Evolutionary conservation across 164 flowering plant genomes (phyloP).

Genomic region (Liriodendron chinense): DNA sequence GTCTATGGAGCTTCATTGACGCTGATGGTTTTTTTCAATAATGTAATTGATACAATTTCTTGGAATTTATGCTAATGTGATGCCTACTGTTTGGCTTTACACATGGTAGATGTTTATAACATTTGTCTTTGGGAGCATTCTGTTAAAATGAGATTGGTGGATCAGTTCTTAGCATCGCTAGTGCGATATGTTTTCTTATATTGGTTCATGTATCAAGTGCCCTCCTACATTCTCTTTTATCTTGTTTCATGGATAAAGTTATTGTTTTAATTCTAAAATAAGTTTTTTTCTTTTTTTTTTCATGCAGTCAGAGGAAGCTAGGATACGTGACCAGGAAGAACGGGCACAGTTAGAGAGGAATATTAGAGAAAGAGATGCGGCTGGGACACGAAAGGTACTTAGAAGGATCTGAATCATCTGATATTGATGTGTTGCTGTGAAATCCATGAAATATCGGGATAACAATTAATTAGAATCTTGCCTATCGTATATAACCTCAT

Average conservation of each 20-base stretch:
- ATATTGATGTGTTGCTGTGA: not conserved
- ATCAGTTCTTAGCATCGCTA: too few relatives aligned
- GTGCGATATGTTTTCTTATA: not conserved
- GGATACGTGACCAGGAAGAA: slow-evolving; percentile 80
- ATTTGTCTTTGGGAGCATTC: too few relatives aligned
- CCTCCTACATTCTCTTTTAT: not conserved
- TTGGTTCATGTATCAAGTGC: not conserved
- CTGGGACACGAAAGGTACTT: slow-evolving; percentile 76
- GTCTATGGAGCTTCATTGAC: too few relatives aligned
- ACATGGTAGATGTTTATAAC: too few relatives aligned
- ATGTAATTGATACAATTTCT: not conserved
- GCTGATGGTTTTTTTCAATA: not conserved
- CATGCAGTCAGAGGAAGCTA: slow-evolving; percentile 82
- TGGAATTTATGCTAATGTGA: not conserved
- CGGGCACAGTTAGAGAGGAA: slow-evolving; percentile 75
- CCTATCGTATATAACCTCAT: too few relatives aligned
- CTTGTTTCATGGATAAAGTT: not conserved
- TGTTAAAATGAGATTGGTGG: too few relatives aligned
- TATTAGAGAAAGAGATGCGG: slow-evolving; percentile 79
- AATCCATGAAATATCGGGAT: not conserved
- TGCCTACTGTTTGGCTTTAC: too few relatives aligned
- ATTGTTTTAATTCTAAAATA: slow-evolving; percentile 2
- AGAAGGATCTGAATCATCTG: not conserved
- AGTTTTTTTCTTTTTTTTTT: slow-evolving; percentile 3
- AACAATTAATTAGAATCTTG: too few relatives aligned